A percentile compares a stretch with the other conserved stretches of the same genome.
Evolutionary conservation across 2,329 filamentous ascomycete species (phyloP).

Genomic region (Botryotinia convoluta): DNA sequence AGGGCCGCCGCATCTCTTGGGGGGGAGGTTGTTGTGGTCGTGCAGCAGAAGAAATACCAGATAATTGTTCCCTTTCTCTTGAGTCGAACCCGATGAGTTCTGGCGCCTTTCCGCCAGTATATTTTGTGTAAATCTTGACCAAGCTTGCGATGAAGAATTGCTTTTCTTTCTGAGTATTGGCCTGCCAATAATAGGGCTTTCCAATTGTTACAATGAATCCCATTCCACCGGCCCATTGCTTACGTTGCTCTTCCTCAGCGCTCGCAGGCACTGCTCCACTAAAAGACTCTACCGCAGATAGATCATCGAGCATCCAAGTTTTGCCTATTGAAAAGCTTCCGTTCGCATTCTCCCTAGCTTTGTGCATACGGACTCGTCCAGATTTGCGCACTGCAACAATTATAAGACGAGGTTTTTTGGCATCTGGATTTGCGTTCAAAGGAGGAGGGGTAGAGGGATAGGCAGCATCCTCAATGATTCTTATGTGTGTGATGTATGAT

Average conservation of each 20-base stretch:
- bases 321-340: slow-evolving; percentile 96
- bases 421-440: slow-evolving; percentile 66
- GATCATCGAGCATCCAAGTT: slow-evolving; percentile 94
- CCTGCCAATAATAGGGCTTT: slow-evolving; percentile 97
- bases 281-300: slow-evolving; percentile 80
- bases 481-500: slow-evolving; percentile 97
- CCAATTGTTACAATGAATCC: slow-evolving; percentile 87
- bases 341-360: slow-evolving; percentile 92
- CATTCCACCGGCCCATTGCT: slow-evolving; percentile 75
- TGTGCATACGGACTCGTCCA: slow-evolving; percentile 91
- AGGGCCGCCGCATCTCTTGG: slow-evolving; percentile 26
- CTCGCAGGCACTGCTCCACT: slow-evolving; percentile 58
- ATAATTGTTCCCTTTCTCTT: slow-evolving; percentile 72
- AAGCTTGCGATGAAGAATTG: slow-evolving; percentile 97
- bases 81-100: slow-evolving; percentile 79
- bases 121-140: slow-evolving; percentile 95
- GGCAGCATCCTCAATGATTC: slow-evolving; percentile 80
- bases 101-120: slow-evolving; percentile 81
- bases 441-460: slow-evolving; percentile 84
- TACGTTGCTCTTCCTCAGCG: slow-evolving; percentile 58
- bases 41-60: slow-evolving; percentile 48
- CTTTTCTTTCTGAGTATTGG: slow-evolving; percentile 91
- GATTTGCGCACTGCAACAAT: slow-evolving; percentile 92
- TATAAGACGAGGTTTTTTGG: slow-evolving; percentile 87
- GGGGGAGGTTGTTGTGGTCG: slow-evolving; percentile 24